phyloP scores from a whole-genome alignment of 106 monocot species.

The Phalaenopsis equestris region DNA sequence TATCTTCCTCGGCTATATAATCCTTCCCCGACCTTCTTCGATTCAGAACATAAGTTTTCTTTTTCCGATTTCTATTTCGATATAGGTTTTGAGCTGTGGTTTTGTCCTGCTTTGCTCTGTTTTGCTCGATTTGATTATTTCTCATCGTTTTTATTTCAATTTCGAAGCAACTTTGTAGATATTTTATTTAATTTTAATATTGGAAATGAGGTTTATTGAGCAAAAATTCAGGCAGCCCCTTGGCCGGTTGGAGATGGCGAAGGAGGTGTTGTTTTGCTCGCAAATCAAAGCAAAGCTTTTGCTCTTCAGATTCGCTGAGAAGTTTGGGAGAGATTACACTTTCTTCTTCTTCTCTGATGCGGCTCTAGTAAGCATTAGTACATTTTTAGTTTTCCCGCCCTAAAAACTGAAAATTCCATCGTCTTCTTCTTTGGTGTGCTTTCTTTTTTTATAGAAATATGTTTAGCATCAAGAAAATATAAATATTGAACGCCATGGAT shows the following conservation, averaged over 20 bases:
- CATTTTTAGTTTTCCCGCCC: background rate
- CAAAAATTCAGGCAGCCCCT: background rate
- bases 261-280: slow-evolving; percentile 4
- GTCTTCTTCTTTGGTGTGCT: too few species aligned
- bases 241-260: background rate
- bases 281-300: background rate
- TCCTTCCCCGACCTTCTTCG: background rate
- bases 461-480: too few species aligned
- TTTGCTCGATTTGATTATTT: background rate
- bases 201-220: background rate
- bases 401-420: too few species aligned
- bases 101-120: background rate
- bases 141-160: background rate
- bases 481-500: too few species aligned
- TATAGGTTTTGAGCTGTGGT: background rate
- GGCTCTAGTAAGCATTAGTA: background rate
- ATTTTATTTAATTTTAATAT: background rate
- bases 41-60: background rate
- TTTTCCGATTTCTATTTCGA: background rate
- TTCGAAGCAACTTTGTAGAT: background rate
- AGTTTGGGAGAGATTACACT: background rate
- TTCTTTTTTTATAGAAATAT: too few species aligned
- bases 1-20: background rate
- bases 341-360: slow-evolving; percentile 4
- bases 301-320: slow-evolving; percentile 7